These are phyloP conservation scores for Mycena sanguinolenta DNA, from an alignment of 768 basidiomycete genomes.

Conservation along the genomic window DNA sequence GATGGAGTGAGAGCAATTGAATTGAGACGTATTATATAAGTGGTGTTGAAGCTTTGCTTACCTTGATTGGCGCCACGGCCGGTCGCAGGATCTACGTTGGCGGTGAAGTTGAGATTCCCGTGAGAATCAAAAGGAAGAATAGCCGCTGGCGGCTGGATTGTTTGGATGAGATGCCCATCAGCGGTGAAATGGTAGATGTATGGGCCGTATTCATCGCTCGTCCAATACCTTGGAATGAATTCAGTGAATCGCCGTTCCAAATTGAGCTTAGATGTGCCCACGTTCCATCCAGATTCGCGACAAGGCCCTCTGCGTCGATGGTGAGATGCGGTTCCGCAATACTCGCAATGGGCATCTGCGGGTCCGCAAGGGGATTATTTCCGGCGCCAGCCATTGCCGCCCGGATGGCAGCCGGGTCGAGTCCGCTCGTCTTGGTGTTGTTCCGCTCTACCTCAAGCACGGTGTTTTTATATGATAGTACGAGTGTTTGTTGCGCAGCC, in stretches of 20 bases:
- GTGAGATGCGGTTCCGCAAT: constrained; percentile 58
- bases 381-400: constrained; percentile 50
- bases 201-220: constrained; percentile 79
- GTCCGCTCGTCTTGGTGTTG: constrained; percentile 63
- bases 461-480: constrained; percentile 64
- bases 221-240: constrained; percentile 67
- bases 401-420: constrained; percentile 66
- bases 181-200: constrained; percentile 70
- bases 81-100: constrained; percentile 59
- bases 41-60: constrained; percentile 25
- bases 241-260: not conserved
- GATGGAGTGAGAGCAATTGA: too few relatives aligned
- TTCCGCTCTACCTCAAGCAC: constrained; percentile 63
- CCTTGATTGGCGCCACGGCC: constrained; percentile 72
- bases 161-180: constrained; percentile 63
- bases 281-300: constrained; percentile 70
- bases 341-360: constrained; percentile 61
- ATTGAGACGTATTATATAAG: too few relatives aligned
- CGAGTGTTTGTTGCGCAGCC: constrained; percentile 64
- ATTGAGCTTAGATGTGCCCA: constrained; percentile 42
- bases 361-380: constrained; percentile 51
- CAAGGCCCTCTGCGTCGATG: constrained; percentile 72
- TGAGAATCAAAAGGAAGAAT: constrained; percentile 60
- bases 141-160: constrained; percentile 71
- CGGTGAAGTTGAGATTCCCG: constrained; percentile 68